Percentiles rank a stretch among this genome's conserved stretches.
phyloP scores from a whole-genome alignment of 2,329 filamentous ascomycete species.

The Xylariaceae sp. region DNA sequence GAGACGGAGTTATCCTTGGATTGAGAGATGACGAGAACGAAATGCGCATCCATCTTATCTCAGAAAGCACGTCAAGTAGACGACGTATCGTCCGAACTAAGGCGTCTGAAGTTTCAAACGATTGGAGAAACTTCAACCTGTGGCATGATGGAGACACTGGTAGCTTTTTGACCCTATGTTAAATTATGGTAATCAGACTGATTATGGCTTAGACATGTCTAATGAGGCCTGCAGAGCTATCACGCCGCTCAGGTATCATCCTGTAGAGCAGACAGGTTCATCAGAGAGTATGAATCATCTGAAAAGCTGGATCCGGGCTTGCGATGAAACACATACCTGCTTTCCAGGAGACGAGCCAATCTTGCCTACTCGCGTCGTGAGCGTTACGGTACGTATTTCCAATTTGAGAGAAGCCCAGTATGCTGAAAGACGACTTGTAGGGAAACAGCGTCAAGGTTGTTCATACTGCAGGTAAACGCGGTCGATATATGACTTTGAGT shows the following conservation, averaged over 20 bases:
- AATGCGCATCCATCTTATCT: conserved; percentile 1
- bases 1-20: background rate
- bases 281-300: conserved; percentile 1
- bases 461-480: background rate
- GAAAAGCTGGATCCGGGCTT: conserved; percentile 13
- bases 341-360: background rate
- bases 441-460: conserved; percentile 9
- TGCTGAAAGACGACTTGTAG: background rate
- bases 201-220: background rate
- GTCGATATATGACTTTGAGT: conserved; percentile 20
- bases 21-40: conserved; percentile 3
- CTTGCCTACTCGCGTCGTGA: conserved; percentile 13
- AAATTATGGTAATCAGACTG: background rate
- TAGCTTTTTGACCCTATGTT: background rate
- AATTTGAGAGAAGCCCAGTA: background rate
- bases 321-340: conserved; percentile 12
- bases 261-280: conserved; percentile 13
- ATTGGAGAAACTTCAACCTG: conserved; percentile 22
- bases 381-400: conserved; percentile 1
- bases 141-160: conserved; percentile 6
- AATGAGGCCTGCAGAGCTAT: background rate
- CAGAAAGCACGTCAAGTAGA: background rate
- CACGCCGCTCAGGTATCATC: background rate
- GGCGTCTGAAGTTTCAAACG: background rate
- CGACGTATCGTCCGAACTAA: conserved; percentile 13